A percentile compares a stretch with the other conserved stretches of the same genome.
Evolutionary conservation across 345 rosid species (phyloP).

Genomic region (Linum usitatissimum): DNA sequence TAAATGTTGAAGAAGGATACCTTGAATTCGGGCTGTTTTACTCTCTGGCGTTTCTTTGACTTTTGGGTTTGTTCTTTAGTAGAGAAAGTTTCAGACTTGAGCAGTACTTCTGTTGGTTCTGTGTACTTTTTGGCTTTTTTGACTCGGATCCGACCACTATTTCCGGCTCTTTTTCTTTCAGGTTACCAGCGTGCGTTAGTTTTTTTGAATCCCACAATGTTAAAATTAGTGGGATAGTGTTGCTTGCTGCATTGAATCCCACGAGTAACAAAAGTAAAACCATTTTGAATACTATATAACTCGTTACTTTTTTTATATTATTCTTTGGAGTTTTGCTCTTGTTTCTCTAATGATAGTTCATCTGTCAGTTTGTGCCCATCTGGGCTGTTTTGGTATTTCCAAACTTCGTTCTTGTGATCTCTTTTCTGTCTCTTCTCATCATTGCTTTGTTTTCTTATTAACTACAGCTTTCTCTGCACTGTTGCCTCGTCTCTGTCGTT

Average conservation of each 20-base stretch:
- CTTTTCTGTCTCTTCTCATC: conserved; percentile 1
- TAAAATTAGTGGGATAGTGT: not conserved
- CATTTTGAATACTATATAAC: too few relatives aligned
- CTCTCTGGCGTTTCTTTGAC: not conserved
- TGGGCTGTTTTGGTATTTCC: not conserved
- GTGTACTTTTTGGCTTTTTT: not conserved
- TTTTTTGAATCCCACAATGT: too few relatives aligned
- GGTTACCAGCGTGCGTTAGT: not conserved
- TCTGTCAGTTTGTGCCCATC: not conserved
- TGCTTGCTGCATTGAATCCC: too few relatives aligned
- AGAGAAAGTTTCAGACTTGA: not conserved
- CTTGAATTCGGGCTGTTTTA: too few relatives aligned
- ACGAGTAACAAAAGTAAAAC: too few relatives aligned
- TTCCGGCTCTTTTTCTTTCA: not conserved
- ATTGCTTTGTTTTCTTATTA: not conserved
- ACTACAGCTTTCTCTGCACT: not conserved
- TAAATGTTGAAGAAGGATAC: not conserved
- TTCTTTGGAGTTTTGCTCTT: not conserved
- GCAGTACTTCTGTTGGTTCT: not conserved
- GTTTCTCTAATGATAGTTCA: not conserved
- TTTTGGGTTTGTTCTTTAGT: not conserved
- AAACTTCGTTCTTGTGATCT: not conserved
- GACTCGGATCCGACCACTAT: not conserved
- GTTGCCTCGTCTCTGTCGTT: not conserved
- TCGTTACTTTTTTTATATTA: too few relatives aligned